Percentiles rank a stretch among this genome's conserved stretches.
These are phyloP conservation scores for Magnusiomyces fungicola DNA, from an alignment of 1,139 yeast genomes.

Conservation along the genomic window DNA sequence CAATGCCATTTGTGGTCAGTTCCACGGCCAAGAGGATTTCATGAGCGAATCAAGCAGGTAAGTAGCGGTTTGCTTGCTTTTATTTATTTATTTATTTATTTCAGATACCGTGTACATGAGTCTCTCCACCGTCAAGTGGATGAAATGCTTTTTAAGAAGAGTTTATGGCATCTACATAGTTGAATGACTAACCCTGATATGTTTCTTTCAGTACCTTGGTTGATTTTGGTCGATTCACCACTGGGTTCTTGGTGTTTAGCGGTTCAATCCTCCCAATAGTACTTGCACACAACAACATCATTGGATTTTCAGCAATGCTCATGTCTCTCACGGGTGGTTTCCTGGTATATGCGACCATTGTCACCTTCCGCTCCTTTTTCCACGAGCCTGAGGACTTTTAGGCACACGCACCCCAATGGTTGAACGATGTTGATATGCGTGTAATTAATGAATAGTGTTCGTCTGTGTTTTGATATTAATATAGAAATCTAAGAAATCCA, in stretches of 20 bases:
- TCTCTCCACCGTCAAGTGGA: neutral
- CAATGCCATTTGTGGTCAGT: conserved; percentile 42
- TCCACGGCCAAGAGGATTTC: conserved; percentile 39
- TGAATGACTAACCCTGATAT: too few relatives aligned
- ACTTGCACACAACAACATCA: conserved; percentile 55
- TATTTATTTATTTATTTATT: neutral
- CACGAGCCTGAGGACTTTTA: conserved; percentile 48
- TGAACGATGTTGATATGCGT: too few relatives aligned
- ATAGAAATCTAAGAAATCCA: too few relatives aligned
- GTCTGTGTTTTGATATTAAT: too few relatives aligned
- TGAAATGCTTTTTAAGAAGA: neutral
- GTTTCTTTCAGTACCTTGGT: neutral
- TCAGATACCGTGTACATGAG: neutral
- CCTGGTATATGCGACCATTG: conserved; percentile 65
- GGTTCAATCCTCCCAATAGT: conserved; percentile 64
- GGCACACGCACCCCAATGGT: neutral
- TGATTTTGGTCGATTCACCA: conserved; percentile 38
- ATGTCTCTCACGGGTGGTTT: conserved; percentile 65
- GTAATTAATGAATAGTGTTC: too few relatives aligned
- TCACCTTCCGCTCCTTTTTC: conserved; percentile 64
- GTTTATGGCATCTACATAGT: too few relatives aligned
- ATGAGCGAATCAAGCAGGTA: conserved; percentile 40
- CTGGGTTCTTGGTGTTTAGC: conserved; percentile 59
- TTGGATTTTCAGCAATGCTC: conserved; percentile 50
- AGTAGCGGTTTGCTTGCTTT: conserved; percentile 16